Evolutionary conservation across 2,329 filamentous ascomycete genomes (phyloP), one percentile per base, ranked within the genome.

Genomic region (Phaeomoniella chlamydospora): DNA sequence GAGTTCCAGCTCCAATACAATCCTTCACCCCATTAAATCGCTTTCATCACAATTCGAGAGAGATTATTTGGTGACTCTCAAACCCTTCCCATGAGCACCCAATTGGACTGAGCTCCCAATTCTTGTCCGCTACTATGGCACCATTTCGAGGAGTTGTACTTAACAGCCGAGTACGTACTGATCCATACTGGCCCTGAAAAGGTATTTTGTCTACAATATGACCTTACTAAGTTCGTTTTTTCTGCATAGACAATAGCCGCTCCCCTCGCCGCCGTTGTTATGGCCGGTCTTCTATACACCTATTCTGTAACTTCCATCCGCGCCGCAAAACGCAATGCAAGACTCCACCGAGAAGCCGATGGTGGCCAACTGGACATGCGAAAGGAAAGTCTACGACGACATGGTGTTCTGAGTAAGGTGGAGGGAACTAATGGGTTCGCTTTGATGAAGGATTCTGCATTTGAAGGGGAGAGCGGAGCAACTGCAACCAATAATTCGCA

Each of bases 221-320:
- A n/a, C n/a, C n/a, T n/a, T n/a, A n/a, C n/a, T n/a, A n/a, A n/a
- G n/a, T n/a, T n/a, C n/a, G n/a, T n/a, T n/a, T n/a, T n/a, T n/a
- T n/a, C n/a, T n/a, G n/a, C n/a, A n/a, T 30, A 70, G 65, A 71
- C 66, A 3, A 47, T 74, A 26, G 66, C 70, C 40, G 72, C 71
- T 2, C 73, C 74, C 4, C 59, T 74, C n/a, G 72, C 71, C n/a
- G 72, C 72, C 16, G 61, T 74, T 43, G 69, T 68, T 11, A 76
- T 77, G 72, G 73, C 72, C 12, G 54, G 67, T 34, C 49, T 77
- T 15, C 64, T 76, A 18, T 72, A 70, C 52, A 55, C 57, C 29
- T 82, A 82, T 55, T 64, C 74, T 17, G 60, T 77, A 35, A 77
- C 69, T 5, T 76, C 71, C 15, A 81, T 82, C 42, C 64, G 68